phyloP scores from a whole-genome alignment of 129 eudicot species.

The Saposhnikovia divaricata region DNA sequence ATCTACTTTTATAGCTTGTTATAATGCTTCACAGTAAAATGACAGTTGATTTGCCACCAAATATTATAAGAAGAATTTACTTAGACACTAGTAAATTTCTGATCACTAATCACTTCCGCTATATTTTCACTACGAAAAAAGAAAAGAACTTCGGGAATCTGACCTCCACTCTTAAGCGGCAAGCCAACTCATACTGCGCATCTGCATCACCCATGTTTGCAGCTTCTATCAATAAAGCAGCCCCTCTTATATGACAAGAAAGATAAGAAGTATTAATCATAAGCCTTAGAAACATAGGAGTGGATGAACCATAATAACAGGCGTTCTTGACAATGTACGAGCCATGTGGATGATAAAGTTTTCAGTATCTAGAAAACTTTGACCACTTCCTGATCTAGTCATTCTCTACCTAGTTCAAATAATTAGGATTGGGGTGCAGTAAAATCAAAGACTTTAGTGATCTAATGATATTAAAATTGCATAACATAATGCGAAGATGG shows the following conservation, averaged over 20 bases:
- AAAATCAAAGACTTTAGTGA: neutral
- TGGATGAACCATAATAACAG: constrained; percentile 1
- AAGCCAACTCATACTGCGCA: constrained; percentile 76
- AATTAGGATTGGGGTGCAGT: neutral
- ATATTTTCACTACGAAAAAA: neutral
- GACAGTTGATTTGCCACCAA: neutral
- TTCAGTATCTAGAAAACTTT: neutral
- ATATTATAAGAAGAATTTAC: neutral
- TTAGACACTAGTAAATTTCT: neutral
- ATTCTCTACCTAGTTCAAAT: neutral
- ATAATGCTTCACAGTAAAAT: neutral
- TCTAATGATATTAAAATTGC: neutral
- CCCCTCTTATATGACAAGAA: constrained; percentile 44
- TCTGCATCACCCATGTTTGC: constrained; percentile 93
- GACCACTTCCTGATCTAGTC: neutral
- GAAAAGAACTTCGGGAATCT: neutral
- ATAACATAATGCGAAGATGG: neutral
- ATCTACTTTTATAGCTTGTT: neutral
- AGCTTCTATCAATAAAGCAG: constrained; percentile 84
- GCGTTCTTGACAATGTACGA: neutral
- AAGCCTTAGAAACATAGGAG: neutral
- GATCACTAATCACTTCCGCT: neutral
- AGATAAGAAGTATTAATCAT: constrained; percentile 5
- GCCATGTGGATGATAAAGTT: neutral
- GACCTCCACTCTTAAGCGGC: constrained; percentile 73